Evolutionary conservation across 2,329 filamentous ascomycete genomes (phyloP).

Genomic region (Thelonectria rubi): DNA sequence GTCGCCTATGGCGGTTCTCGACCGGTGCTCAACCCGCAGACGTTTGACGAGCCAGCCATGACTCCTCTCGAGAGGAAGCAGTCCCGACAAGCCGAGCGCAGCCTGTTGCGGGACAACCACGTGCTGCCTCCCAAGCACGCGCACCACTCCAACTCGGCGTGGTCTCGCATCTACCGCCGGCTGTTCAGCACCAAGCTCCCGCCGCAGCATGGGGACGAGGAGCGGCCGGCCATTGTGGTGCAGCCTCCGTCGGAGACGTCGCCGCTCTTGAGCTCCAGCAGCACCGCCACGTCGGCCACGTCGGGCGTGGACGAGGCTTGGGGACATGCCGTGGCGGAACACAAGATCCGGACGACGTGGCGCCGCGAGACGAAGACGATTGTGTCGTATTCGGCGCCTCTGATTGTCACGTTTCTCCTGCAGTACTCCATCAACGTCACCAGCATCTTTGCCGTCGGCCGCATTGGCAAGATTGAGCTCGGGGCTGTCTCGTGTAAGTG

Average conservation of each 20-base stretch:
- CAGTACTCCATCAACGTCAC: slow-evolving; percentile 88
- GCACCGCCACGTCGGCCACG: slow-evolving; percentile 50
- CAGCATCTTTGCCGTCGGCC: slow-evolving; percentile 80
- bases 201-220: slow-evolving; percentile 45
- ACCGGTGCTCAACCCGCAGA: slow-evolving; percentile 71
- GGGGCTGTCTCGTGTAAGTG: slow-evolving; percentile 55
- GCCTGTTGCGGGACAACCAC: slow-evolving; percentile 71
- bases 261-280: slow-evolving; percentile 51
- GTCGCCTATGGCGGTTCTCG: slow-evolving; percentile 77
- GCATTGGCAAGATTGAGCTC: slow-evolving; percentile 71
- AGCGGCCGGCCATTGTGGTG: slow-evolving; percentile 46
- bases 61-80: slow-evolving; percentile 65
- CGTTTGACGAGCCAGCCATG: slow-evolving; percentile 56
- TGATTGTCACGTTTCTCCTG: slow-evolving; percentile 76
- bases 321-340: slow-evolving; percentile 84
- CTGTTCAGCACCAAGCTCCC: slow-evolving; percentile 66
- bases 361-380: slow-evolving; percentile 87
- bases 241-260: slow-evolving; percentile 54
- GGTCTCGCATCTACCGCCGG: slow-evolving; percentile 54
- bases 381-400: slow-evolving; percentile 72
- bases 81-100: slow-evolving; percentile 66
- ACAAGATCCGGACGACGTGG: slow-evolving; percentile 90
- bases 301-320: slow-evolving; percentile 75
- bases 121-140: slow-evolving; percentile 69
- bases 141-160: slow-evolving; percentile 47